These are phyloP conservation scores for Arthrobotrys sinensis DNA, from an alignment of 2,329 filamentous ascomycete species.

Conservation along the genomic window DNA sequence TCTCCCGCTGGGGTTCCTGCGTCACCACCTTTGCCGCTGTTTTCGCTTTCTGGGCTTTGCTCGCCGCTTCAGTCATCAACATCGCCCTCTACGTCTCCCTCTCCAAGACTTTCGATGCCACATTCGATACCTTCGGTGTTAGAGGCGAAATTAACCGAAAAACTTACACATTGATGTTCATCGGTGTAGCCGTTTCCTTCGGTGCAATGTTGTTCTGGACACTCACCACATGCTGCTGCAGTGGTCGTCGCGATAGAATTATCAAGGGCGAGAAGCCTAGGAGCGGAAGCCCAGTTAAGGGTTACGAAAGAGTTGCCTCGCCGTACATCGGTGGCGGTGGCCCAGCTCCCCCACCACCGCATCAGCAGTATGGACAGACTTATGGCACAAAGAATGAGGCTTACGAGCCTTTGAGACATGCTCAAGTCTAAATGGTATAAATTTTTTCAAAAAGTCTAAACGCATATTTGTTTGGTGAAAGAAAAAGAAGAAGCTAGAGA, in stretches of 20 bases:
- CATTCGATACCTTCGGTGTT: conserved; percentile 81
- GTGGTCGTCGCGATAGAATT: conserved; percentile 70
- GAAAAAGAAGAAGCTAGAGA: background rate
- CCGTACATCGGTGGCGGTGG: conserved; percentile 61
- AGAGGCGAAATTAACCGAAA: conserved; percentile 76
- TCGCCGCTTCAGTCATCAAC: conserved; percentile 79
- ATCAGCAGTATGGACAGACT: conserved; percentile 38
- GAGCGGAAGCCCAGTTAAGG: conserved; percentile 45
- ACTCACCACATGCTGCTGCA: conserved; percentile 92
- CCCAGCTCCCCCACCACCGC: conserved; percentile 49
- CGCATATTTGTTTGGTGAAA: background rate
- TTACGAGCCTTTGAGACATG: conserved; percentile 64
- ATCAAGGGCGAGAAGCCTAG: conserved; percentile 61
- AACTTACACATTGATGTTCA: conserved; percentile 82
- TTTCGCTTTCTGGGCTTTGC: conserved; percentile 72
- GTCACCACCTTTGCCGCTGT: conserved; percentile 83
- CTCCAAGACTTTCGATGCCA: conserved; percentile 77
- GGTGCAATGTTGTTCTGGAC: conserved; percentile 90
- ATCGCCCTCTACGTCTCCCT: conserved; percentile 82
- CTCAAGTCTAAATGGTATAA: conserved; percentile 33
- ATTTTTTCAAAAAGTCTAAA: background rate
- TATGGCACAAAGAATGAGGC: conserved; percentile 49
- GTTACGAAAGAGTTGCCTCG: conserved; percentile 63
- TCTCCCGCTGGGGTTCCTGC: conserved; percentile 82
- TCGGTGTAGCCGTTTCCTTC: conserved; percentile 83